Conservation (phyloP, 192 early-diverging fungal species). For the Gamsiella multidivaricata region DNA sequence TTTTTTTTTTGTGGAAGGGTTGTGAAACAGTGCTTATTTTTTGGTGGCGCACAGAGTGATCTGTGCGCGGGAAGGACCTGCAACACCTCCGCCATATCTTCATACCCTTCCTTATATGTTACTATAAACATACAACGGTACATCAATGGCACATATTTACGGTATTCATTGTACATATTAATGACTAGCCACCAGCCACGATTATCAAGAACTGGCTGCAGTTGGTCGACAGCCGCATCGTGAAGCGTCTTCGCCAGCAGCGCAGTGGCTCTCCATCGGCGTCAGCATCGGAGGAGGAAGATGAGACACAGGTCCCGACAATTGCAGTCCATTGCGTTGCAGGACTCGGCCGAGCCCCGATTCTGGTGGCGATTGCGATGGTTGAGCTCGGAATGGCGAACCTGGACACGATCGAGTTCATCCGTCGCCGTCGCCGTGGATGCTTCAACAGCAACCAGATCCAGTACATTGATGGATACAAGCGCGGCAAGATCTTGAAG, state of each 20-base stretch:
- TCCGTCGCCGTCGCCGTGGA: slow-evolving; percentile 78
- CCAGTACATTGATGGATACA: slow-evolving; percentile 65
- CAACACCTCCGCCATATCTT: not conserved
- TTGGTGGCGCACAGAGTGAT: slow-evolving; percentile 4
- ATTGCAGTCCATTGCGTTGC: slow-evolving; percentile 96
- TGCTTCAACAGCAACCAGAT: slow-evolving; percentile 87
- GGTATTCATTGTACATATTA: too few relatives aligned
- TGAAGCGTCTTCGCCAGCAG: slow-evolving; percentile 17
- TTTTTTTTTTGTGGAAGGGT: not conserved
- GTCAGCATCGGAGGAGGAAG: slow-evolving; percentile 46
- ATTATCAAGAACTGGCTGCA: slow-evolving; percentile 77
- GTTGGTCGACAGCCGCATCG: slow-evolving; percentile 71
- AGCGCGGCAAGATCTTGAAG: slow-evolving; percentile 52
- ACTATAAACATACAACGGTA: not conserved
- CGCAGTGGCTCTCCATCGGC: slow-evolving; percentile 30
- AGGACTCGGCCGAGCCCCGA: slow-evolving; percentile 93
- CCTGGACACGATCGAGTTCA: slow-evolving; percentile 78
- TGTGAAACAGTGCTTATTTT: not conserved
- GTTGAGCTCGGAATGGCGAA: slow-evolving; percentile 84
- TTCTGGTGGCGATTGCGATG: slow-evolving; percentile 85
- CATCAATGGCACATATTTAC: too few relatives aligned
- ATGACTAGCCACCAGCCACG: slow-evolving; percentile 64
- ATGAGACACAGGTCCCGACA: slow-evolving; percentile 53
- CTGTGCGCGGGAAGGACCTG: not conserved
- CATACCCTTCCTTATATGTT: not conserved